Conservation (phyloP, 2,329 filamentous ascomycete species). For the Herpotrichia juniperi region DNA sequence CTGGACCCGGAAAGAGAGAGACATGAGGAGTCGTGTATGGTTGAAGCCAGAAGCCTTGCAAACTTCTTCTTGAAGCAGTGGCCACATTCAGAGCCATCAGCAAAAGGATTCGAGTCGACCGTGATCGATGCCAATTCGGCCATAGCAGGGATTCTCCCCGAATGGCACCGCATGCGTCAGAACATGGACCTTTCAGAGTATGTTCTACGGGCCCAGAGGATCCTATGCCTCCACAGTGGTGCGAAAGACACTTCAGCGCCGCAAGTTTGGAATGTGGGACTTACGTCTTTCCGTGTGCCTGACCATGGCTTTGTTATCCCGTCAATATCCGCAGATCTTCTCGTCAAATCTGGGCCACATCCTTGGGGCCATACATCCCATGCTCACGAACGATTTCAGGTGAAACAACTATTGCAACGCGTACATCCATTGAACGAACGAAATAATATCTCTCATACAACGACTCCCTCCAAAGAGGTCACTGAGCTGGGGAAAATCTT, state of each 20-base stretch:
- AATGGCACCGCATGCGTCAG: conserved; percentile 55
- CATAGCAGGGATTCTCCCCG: conserved; percentile 46
- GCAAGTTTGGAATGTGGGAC: conserved; percentile 14
- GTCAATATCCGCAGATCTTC: conserved; percentile 15
- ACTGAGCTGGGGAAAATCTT: conserved; percentile 41
- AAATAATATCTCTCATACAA: conserved; percentile 1
- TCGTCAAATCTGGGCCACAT: conserved; percentile 4
- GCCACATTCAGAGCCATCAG: conserved; percentile 43
- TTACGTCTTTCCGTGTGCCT: conserved; percentile 17
- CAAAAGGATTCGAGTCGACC: conserved; percentile 30
- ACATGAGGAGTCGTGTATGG: conserved; percentile 29
- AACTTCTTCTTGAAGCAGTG: conserved; percentile 40
- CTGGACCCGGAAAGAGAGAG: conserved; percentile 3
- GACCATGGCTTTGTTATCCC: conserved; percentile 15
- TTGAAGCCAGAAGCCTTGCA: conserved; percentile 46
- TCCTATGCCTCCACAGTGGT: conserved; percentile 42
- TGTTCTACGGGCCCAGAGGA: conserved; percentile 48
- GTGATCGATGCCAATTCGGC: conserved; percentile 48
- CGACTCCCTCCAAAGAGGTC: conserved; percentile 8
- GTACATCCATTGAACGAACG: background rate
- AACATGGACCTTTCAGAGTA: conserved; percentile 55
- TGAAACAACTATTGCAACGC: background rate
- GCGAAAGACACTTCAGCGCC: conserved; percentile 10
- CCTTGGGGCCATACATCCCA: background rate
- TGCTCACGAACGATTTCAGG: background rate